Conservation (phyloP, 2,329 filamentous ascomycete genomes). For the Fusarium subtropicale region DNA sequence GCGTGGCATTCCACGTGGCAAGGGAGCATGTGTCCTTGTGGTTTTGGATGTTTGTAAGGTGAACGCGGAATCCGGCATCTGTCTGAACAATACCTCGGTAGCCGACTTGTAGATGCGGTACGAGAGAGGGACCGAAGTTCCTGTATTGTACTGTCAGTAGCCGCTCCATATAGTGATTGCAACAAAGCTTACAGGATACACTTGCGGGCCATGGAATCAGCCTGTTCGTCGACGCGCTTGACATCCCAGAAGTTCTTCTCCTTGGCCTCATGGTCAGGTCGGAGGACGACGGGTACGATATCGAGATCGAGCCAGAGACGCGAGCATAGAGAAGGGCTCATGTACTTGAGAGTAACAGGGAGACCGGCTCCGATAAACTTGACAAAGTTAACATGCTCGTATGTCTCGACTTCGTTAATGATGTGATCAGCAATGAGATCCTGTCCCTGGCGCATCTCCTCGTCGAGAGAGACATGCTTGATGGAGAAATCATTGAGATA, state of each 20-base stretch:
- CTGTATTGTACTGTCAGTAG: constrained; percentile 52
- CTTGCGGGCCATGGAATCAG: constrained; percentile 84
- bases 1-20: constrained; percentile 73
- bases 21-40: constrained; percentile 71
- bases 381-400: constrained; percentile 73
- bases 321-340: constrained; percentile 74
- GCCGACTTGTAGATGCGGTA: constrained; percentile 75
- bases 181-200: constrained; percentile 71
- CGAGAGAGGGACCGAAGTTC: constrained; percentile 77
- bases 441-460: constrained; percentile 53
- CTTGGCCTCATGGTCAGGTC: constrained; percentile 58
- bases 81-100: constrained; percentile 77
- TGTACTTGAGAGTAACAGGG: constrained; percentile 66
- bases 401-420: constrained; percentile 66
- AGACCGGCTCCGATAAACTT: constrained; percentile 83
- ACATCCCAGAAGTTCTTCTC: constrained; percentile 61
- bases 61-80: constrained; percentile 73
- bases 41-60: constrained; percentile 66
- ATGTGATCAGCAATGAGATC: constrained; percentile 70
- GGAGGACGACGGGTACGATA: constrained; percentile 76
- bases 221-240: constrained; percentile 80
- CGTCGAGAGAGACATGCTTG: constrained; percentile 63
- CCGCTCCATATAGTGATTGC: background rate
- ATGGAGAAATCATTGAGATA: constrained; percentile 80
- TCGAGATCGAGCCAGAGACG: constrained; percentile 82